These are phyloP conservation scores for Eimeria falciformis DNA, from an alignment of 169 alveolate genomes.

Conservation along the genomic window DNA sequence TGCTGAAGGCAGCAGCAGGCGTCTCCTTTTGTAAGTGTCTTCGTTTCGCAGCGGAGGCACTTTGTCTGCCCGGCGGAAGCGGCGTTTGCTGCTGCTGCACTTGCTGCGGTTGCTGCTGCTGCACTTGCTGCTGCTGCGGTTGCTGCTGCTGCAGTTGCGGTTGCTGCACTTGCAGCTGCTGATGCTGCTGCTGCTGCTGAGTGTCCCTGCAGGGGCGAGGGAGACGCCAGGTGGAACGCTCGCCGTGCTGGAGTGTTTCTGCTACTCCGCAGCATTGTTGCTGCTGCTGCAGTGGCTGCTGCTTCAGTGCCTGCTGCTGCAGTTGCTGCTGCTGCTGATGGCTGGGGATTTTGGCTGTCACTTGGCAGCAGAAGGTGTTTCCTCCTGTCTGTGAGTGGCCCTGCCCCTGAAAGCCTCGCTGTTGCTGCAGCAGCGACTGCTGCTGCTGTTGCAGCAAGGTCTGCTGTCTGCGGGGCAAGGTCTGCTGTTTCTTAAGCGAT, in stretches of 20 bases:
- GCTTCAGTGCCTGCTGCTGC: not conserved
- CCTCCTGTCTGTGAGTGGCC: not conserved
- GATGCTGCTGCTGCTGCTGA: not conserved
- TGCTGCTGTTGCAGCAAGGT: not conserved
- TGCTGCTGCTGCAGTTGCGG: not conserved
- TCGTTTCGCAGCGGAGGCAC: too few species aligned
- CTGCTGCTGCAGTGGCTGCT: not conserved
- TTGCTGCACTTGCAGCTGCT: conserved; percentile 10
- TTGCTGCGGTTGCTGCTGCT: too few species aligned
- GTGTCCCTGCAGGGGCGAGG: not conserved
- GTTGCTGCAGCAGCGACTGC: not conserved
- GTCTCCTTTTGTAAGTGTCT: too few species aligned
- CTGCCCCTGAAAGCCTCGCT: not conserved
- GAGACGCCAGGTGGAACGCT: not conserved
- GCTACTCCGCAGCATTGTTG: not conserved
- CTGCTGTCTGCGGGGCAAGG: not conserved
- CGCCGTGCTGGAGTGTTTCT: not conserved
- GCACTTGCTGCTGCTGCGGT: too few species aligned
- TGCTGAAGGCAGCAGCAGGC: not conserved
- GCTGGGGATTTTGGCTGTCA: not conserved
- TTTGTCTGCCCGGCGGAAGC: too few species aligned
- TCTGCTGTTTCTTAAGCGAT: not conserved
- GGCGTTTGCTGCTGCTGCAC: too few species aligned
- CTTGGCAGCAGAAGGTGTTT: too few species aligned
- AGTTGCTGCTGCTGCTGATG: not conserved